Base-by-base conservation (phyloP, 495 filamentous ascomycete genomes). In the Neurospora sp. region DNA sequence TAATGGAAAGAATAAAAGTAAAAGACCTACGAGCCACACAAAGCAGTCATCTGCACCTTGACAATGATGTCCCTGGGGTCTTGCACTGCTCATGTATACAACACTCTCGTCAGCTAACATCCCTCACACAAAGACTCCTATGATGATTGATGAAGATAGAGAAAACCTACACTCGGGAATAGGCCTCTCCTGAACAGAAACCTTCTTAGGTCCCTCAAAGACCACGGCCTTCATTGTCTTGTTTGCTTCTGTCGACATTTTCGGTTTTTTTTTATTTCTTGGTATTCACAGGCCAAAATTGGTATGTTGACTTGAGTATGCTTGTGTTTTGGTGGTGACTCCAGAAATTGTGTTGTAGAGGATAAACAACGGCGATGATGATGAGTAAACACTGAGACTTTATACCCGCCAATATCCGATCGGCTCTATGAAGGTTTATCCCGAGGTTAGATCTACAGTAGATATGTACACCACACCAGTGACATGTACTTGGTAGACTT, bases 21-120 rank as follows among this genome's bases (percentile, higher is more conserved):
- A 27, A n/a, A 35, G 31, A 85, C 88, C 79, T 83, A 94, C 94
- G 92, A 94, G 76, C 95, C 95, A 81, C 95, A 98, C 48, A 98
- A 87, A 35, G 93, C 95, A 18, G 94, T 93, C 77, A 92, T 91
- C 70, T 87, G 86, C 68, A 97, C 93, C 81, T 94, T 95, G 74
- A 97, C 89, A 71, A 98, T 89, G 71, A 94, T 87, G 82, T 98
- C 95, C 70, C 85, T 89, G 14, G 88, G 83, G 39, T 93, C 86
- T 75, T 91, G 83, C 71, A 98, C 88, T 78, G 84, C 82, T 68
- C 61, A n/a, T 70, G 7, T 42, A 44, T 81, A 37, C 5, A 0
- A 37, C 35, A 83, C 59, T 12, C 88, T 68, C 78, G 84, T 37
- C 35, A 68, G 73, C 69, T 68, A 65, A 27, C 53, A 0, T 9